Base-by-base conservation (phyloP, 83 land plant genomes). In the Picea abies region DNA sequence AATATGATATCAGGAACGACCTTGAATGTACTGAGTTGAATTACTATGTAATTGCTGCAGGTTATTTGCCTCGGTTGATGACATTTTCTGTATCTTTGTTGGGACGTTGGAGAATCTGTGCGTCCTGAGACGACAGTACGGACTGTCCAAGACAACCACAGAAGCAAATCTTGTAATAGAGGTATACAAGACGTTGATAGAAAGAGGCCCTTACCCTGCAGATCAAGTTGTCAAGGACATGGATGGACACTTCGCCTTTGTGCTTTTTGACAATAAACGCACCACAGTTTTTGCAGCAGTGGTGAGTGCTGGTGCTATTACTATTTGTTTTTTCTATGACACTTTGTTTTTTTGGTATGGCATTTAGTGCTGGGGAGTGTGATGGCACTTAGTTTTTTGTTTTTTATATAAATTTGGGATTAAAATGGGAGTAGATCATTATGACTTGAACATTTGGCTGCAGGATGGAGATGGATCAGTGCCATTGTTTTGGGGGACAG, bases 121-220 rank as follows among this genome's bases (percentile, higher is more conserved):
- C 73, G 2, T 86, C 12, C 90, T 91, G 8, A 84, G 86, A 26
- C 85, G 81, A 82, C 93, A 91, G 79, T 93, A 93, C 64, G 97
- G 96, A 1, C 81, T 95, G 52, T 84, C 63, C 84, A 95, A 91
- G 85, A 87, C 81, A 62, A 91, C 90, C 29, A 88, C 84, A 63
- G 97, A 95, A 82, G 96, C 82, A 12, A 85, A 82, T 71, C 84
- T 91, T 60, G 83, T 95, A 1, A 93, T 95, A 12, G 97, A 95
- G 80, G 92, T 90, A 1, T 95, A 95, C 87, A 85, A 84, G 79
- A 86, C 94, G 11, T 78, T 95, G 44, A 82, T 91, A 41, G 97
- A 95, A 76, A 78, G 97, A 44, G 92, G 94, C 63, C 97, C 97
- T 37, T 95, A 88, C 79, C 96, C 97, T 68, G 85, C 93, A 0